Percentiles rank a stretch among this genome's conserved stretches.
Evolutionary conservation across 1,284 basidiomycete species (phyloP).

Genomic region (Ustilago curta): DNA sequence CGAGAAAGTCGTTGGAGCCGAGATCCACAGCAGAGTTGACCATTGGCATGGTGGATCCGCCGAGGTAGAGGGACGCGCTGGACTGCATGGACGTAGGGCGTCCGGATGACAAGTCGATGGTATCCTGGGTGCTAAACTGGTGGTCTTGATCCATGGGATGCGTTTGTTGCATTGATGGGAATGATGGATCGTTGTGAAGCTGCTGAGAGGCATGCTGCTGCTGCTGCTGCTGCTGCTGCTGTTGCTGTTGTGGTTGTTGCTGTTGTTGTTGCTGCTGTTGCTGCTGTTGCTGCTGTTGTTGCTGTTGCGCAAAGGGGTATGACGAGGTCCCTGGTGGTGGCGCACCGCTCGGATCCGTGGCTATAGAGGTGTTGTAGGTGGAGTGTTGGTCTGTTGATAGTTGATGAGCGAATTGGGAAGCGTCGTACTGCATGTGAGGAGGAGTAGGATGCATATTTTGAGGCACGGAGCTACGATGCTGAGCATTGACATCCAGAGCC

Average conservation of each 20-base stretch:
- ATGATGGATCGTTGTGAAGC: conserved; percentile 6
- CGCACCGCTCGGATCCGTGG: conserved; percentile 8
- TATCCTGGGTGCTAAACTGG: not conserved
- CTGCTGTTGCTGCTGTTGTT: conserved; percentile 13
- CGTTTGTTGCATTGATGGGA: not conserved
- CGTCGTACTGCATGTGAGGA: conserved; percentile 17
- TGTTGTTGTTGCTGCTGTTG: conserved; percentile 11
- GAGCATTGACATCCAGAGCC: conserved; percentile 14
- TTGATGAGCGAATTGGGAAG: conserved; percentile 8
- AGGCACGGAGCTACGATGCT: conserved; percentile 2
- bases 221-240: conserved; percentile 9
- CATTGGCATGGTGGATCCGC: conserved; percentile 8
- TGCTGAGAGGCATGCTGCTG: conserved; percentile 7
- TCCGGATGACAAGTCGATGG: not conserved
- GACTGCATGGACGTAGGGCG: conserved; percentile 7
- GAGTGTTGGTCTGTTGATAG: conserved; percentile 8
- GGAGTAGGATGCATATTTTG: conserved; percentile 15
- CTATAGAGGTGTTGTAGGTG: conserved; percentile 19
- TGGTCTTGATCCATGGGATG: conserved; percentile 4
- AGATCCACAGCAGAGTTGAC: conserved; percentile 12
- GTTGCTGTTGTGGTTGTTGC: conserved; percentile 3
- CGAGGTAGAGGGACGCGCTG: conserved; percentile 14
- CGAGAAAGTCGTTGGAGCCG: conserved; percentile 4
- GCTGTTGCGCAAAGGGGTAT: conserved; percentile 19
- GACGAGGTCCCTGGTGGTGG: conserved; percentile 18